These are phyloP conservation scores for Gleditsia sinensis DNA, from an alignment of 306 rosid species.

Conservation along the genomic window DNA sequence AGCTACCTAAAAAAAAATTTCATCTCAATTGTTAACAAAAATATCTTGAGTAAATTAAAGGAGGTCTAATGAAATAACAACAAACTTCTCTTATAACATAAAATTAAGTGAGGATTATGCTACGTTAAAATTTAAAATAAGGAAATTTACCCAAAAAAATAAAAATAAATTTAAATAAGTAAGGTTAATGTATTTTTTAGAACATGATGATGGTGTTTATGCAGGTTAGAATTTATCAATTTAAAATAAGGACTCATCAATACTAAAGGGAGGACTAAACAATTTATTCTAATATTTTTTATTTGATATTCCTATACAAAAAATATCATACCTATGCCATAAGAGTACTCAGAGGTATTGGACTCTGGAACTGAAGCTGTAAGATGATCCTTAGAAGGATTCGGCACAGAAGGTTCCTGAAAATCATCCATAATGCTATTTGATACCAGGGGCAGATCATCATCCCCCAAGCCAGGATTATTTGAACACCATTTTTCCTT, in stretches of 20 bases:
- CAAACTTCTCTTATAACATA: too few species aligned
- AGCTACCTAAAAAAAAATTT: not conserved
- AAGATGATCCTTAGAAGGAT: slow-evolving; percentile 45
- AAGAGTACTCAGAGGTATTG: slow-evolving; percentile 44
- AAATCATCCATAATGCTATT: slow-evolving; percentile 42
- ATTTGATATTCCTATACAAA: slow-evolving; percentile 23
- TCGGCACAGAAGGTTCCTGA: slow-evolving; percentile 45
- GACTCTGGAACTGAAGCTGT: slow-evolving; percentile 48
- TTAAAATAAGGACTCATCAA: not conserved
- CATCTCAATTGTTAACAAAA: not conserved
- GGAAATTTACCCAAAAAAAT: too few species aligned
- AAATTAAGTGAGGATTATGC: too few species aligned
- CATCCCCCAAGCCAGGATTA: slow-evolving; percentile 38
- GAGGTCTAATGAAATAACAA: too few species aligned
- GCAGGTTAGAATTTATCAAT: too few species aligned
- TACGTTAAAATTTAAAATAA: too few species aligned
- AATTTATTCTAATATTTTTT: not conserved
- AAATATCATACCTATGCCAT: slow-evolving; percentile 59
- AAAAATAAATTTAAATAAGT: too few species aligned
- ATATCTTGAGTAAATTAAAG: not conserved
- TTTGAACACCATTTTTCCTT: slow-evolving; percentile 35
- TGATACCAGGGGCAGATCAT: slow-evolving; percentile 46
- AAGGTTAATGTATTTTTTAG: too few species aligned
- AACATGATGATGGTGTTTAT: too few species aligned
- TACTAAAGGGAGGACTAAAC: not conserved